A percentile compares a stretch with the other conserved stretches of the same genome.
Conservation (phyloP, 202 grass and related monocot genomes). For the Setaria italica region DNA sequence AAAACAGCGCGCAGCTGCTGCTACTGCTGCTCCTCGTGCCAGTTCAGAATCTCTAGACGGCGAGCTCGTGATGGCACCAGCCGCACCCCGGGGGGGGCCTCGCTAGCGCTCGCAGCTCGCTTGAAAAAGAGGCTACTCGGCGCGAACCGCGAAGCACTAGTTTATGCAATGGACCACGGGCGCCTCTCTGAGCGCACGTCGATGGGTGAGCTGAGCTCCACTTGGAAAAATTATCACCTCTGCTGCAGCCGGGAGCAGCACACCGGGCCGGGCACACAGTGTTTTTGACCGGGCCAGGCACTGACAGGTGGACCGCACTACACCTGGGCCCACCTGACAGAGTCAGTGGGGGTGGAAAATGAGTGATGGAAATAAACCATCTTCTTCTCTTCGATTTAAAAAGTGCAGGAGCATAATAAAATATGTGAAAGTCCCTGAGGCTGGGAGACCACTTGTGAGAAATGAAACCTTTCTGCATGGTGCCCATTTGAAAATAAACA, state of each 20-base stretch:
- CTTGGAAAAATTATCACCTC: neutral
- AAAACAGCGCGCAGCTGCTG: neutral
- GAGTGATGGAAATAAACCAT: no score
- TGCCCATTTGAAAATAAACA: neutral
- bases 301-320: neutral
- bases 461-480: neutral
- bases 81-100: neutral
- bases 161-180: conserved; percentile 28
- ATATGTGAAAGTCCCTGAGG: neutral
- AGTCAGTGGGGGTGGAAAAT: neutral
- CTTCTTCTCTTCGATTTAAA: neutral
- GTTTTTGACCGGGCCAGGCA: neutral
- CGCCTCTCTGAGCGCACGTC: neutral
- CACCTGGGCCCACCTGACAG: neutral
- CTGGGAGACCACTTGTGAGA: neutral
- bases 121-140: conserved; percentile 8
- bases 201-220: conserved; percentile 22
- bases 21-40: neutral
- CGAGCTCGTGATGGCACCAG: conserved; percentile 40
- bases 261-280: neutral
- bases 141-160: conserved; percentile 37
- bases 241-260: neutral
- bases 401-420: neutral
- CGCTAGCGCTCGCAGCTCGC: neutral
- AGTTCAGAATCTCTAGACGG: conserved; percentile 38